Conservation (phyloP, 2,329 filamentous ascomycete genomes). For the Onygenales sp. region DNA sequence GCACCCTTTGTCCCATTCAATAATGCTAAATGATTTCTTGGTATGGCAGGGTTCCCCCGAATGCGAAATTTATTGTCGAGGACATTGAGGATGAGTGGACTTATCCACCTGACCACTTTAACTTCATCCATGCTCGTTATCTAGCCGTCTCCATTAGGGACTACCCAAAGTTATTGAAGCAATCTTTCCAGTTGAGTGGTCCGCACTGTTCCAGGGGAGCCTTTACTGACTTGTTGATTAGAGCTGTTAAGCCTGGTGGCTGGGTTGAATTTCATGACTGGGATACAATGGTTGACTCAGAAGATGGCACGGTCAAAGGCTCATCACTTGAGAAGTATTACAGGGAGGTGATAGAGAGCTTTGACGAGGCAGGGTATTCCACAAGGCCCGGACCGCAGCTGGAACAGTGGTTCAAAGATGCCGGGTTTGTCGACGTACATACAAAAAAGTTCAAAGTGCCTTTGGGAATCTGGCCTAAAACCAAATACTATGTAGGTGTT, state of each 20-base stretch:
- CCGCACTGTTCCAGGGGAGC: no score
- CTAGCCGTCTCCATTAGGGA: conserved; percentile 47
- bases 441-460: conserved; percentile 1
- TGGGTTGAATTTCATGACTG: conserved; percentile 31
- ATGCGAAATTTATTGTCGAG: conserved; percentile 47
- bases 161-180: conserved; percentile 43
- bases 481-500: not conserved
- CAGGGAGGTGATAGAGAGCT: conserved; percentile 1
- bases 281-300: conserved; percentile 6
- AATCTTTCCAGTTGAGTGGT: conserved; percentile 33
- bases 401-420: conserved; percentile 3
- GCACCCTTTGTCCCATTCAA: not conserved
- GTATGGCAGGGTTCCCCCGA: conserved; percentile 37
- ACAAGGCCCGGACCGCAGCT: not conserved
- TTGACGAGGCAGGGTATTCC: conserved; percentile 5
- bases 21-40: not conserved
- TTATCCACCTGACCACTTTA: conserved; percentile 43
- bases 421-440: conserved; percentile 1
- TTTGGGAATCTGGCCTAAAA: conserved; percentile 3
- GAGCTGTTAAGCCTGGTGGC: conserved; percentile 24
- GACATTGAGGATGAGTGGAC: conserved; percentile 50
- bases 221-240: no score
- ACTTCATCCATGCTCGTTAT: conserved; percentile 51
- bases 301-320: not conserved
- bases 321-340: conserved; percentile 8